A percentile compares a stretch with the other conserved stretches of the same genome.
Evolutionary conservation across 78 protist genomes (phyloP).

Genomic region (Cavenderia fasciculata): DNA sequence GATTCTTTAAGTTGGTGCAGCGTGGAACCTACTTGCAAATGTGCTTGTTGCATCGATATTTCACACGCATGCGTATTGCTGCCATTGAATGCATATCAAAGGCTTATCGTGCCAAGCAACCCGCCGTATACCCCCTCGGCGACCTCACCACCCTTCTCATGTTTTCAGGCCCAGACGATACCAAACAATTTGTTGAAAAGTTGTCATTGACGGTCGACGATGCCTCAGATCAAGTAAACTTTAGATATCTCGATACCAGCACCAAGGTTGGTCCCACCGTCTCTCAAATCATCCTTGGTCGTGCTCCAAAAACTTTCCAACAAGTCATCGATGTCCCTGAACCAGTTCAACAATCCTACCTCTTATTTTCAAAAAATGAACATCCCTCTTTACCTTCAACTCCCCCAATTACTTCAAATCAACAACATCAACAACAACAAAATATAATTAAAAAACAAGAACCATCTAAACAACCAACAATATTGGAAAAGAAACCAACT

Average conservation of each 20-base stretch:
- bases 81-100: slow-evolving; percentile 3
- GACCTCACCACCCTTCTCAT: neutral
- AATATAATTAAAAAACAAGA: neutral
- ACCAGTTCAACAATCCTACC: neutral
- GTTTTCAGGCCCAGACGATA: neutral
- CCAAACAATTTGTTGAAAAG: neutral
- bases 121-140: slow-evolving; percentile 3
- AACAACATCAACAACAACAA: neutral
- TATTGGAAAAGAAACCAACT: neutral
- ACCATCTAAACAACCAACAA: neutral
- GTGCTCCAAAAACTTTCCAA: slow-evolving; percentile 34
- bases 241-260: neutral
- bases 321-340: slow-evolving; percentile 41
- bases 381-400: neutral
- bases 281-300: neutral
- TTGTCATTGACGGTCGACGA: slow-evolving; percentile 1
- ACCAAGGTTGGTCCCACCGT: neutral
- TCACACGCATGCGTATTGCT: slow-evolving; percentile 9
- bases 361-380: slow-evolving; percentile 13
- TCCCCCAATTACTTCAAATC: neutral
- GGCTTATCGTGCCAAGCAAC: slow-evolving; percentile 9
- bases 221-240: slow-evolving; percentile 21
- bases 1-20: slow-evolving; percentile 21
- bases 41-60: slow-evolving; percentile 44
- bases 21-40: slow-evolving; percentile 30